Conservation (phyloP, 768 basidiomycete genomes). For the Boletus speciosus region DNA sequence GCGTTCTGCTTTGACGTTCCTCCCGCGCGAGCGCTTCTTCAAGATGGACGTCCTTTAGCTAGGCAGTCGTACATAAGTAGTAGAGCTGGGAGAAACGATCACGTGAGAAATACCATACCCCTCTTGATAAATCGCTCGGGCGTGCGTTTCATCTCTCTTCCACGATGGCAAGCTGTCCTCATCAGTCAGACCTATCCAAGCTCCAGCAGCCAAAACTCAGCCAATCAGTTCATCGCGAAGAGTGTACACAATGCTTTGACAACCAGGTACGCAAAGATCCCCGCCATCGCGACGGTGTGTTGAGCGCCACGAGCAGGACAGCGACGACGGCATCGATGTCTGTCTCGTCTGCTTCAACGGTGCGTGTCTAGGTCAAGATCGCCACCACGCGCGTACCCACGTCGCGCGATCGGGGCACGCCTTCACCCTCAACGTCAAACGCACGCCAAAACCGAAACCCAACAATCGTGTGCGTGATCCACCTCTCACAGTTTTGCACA, state of each 20-base stretch:
- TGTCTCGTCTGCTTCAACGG: conserved; percentile 95
- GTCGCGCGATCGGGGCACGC: conserved; percentile 66
- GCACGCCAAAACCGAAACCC: conserved; percentile 50
- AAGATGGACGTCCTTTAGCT: conserved; percentile 16
- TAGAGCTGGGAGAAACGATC: neutral
- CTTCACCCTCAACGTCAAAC: conserved; percentile 77
- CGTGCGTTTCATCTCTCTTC: neutral
- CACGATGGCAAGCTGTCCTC: conserved; percentile 43
- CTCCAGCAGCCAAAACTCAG: conserved; percentile 58
- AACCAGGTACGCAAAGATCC: conserved; percentile 59
- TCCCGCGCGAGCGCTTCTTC: conserved; percentile 24
- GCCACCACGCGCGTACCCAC: conserved; percentile 77
- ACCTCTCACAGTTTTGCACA: too few relatives aligned
- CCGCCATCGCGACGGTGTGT: neutral
- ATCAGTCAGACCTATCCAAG: conserved; percentile 46
- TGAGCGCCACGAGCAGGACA: conserved; percentile 47
- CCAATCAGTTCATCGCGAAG: conserved; percentile 81
- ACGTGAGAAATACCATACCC: neutral
- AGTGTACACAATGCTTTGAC: conserved; percentile 98
- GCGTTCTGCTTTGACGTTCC: conserved; percentile 13
- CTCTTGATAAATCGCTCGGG: neutral
- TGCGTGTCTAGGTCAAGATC: conserved; percentile 60
- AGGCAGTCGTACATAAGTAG: neutral
- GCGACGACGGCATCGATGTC: conserved; percentile 74
- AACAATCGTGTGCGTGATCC: conserved; percentile 56